phyloP scores from a whole-genome alignment of 2,329 filamentous ascomycete species.

The Lasiodiplodia sp. region DNA sequence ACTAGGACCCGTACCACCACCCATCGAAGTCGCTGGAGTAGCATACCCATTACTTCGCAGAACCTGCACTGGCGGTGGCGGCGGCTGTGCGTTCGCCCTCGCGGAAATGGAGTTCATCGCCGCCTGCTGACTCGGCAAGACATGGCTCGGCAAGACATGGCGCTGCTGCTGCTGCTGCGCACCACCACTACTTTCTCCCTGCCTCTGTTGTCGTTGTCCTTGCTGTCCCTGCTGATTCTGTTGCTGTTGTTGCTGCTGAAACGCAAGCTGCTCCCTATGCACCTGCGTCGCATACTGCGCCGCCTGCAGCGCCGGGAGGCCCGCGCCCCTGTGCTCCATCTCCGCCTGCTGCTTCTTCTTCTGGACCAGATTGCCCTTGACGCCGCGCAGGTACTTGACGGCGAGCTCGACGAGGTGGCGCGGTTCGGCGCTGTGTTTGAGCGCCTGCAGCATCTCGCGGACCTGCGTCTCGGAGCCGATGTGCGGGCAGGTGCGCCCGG shows the following conservation, averaged over 20 bases:
- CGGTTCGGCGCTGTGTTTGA: conserved; percentile 66
- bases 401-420: conserved; percentile 61
- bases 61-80: not conserved
- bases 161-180: not conserved
- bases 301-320: not conserved
- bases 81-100: too few species aligned
- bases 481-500: conserved; percentile 65
- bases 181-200: not conserved
- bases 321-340: not conserved
- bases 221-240: too few species aligned
- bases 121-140: not conserved
- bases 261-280: not conserved
- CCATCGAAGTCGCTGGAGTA: not conserved
- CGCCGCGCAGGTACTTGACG: conserved; percentile 62
- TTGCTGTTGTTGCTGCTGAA: not conserved
- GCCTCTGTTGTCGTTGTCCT: too few species aligned
- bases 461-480: conserved; percentile 69
- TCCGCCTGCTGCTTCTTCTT: conserved; percentile 52
- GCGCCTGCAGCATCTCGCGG: conserved; percentile 66
- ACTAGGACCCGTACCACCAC: not conserved
- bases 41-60: not conserved
- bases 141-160: not conserved
- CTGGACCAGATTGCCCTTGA: conserved; percentile 63
- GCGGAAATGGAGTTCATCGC: not conserved
- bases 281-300: not conserved